A percentile compares a stretch with the other conserved stretches of the same genome.
phyloP scores from a whole-genome alignment of 2,329 filamentous ascomycete species.

The Colletotrichum lindemuthianum region DNA sequence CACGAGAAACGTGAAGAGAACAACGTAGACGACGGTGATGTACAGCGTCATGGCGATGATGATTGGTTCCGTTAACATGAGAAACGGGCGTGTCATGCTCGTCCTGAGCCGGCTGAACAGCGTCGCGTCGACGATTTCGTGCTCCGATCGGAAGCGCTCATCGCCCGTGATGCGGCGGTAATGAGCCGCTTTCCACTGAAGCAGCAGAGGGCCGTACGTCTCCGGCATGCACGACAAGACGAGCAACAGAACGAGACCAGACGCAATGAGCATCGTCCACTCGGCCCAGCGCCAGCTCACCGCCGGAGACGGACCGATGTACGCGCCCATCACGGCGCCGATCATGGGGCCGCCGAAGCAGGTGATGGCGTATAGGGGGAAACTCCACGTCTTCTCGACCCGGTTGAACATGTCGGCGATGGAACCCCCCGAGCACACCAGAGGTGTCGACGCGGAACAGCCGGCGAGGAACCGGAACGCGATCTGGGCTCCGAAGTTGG shows the following conservation, averaged over 20 bases:
- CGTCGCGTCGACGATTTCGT: conserved; percentile 64
- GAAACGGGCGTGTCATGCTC: conserved; percentile 53
- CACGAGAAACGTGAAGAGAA: conserved; percentile 63
- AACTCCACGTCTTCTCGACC: conserved; percentile 48
- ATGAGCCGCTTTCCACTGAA: conserved; percentile 68
- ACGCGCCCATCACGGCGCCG: conserved; percentile 63
- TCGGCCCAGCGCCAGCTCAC: conserved; percentile 71
- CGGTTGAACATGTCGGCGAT: conserved; percentile 52
- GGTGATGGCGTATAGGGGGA: conserved; percentile 58
- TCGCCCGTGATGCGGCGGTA: conserved; percentile 71
- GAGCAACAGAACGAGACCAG: conserved; percentile 62
- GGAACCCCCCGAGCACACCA: conserved; percentile 54
- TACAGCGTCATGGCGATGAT: conserved; percentile 59
- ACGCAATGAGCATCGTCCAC: conserved; percentile 73
- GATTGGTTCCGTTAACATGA: conserved; percentile 50
- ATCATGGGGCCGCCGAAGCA: conserved; percentile 53
- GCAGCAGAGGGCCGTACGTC: conserved; percentile 67
- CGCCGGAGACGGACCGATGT: conserved; percentile 68
- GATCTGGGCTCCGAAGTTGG: conserved; percentile 53
- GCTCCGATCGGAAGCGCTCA: conserved; percentile 69
- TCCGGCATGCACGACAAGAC: conserved; percentile 72
- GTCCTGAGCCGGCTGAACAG: conserved; percentile 63
- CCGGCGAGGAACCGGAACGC: conserved; percentile 60
- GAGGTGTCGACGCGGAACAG: conserved; percentile 55
- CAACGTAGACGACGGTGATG: conserved; percentile 61